A percentile compares a stretch with the other conserved stretches of the same genome.
These are phyloP conservation scores for Fusarium robinianum DNA, from an alignment of 2,329 filamentous ascomycete genomes.

Conservation along the genomic window DNA sequence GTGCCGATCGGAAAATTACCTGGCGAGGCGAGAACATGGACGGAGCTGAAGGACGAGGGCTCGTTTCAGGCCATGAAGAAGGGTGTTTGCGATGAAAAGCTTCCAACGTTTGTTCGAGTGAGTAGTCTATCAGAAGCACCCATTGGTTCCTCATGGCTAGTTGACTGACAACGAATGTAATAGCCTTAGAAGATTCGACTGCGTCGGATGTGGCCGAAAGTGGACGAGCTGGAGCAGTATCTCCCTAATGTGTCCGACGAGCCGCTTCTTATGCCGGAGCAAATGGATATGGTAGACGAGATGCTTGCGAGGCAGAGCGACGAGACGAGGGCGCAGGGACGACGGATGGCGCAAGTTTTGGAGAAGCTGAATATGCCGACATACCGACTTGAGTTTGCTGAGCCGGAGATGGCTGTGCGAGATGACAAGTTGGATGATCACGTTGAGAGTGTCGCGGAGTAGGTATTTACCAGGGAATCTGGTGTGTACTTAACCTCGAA, in stretches of 20 bases:
- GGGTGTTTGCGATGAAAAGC: conserved; percentile 15
- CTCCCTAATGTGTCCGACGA: conserved; percentile 1
- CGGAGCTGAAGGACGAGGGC: conserved; percentile 9
- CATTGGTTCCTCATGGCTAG: background rate
- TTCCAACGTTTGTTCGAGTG: conserved; percentile 29
- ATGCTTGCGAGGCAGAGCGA: conserved; percentile 20
- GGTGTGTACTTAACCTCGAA: too few relatives aligned
- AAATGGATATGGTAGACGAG: conserved; percentile 27
- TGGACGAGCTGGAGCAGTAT: conserved; percentile 19
- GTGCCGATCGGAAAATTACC: conserved; percentile 21
- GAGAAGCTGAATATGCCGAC: conserved; percentile 7
- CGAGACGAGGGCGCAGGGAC: conserved; percentile 16
- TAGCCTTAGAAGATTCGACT: conserved; percentile 34
- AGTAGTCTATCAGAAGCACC: background rate
- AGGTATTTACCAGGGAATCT: too few relatives aligned
- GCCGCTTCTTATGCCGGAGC: conserved; percentile 18
- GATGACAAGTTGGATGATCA: too few relatives aligned
- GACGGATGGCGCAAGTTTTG: conserved; percentile 8
- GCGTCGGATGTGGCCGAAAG: conserved; percentile 25
- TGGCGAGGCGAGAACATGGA: conserved; percentile 17
- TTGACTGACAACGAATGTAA: background rate
- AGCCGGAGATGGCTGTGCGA: too few relatives aligned
- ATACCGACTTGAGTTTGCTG: background rate
- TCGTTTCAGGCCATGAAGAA: conserved; percentile 14
- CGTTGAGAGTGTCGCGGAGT: too few relatives aligned